Base-by-base conservation (phyloP, 1,139 yeast species). In the Suhomyces bokatorum region DNA sequence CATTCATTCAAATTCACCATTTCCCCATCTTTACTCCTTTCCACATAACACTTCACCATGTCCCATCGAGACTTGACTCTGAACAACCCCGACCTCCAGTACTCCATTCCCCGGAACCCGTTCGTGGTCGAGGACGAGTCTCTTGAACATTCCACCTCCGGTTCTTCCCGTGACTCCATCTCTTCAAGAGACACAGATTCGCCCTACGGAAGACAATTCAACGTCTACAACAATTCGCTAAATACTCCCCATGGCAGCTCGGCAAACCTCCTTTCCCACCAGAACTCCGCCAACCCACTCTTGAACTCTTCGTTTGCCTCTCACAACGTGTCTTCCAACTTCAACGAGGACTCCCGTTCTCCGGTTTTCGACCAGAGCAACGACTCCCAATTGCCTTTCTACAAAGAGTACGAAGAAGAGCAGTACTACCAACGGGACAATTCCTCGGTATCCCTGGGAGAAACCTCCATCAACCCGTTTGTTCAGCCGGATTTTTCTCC, bases 401-500 rank as follows among this genome's bases (percentile, higher is more conserved):
- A 20, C 24, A 20, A 9, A 20, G 37, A 26, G 14, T 16, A 14
- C 11, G 22, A 37, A 6, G 30, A 13, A 11, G 35, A 31, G 13
- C 26, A 20, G 14, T 35, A 15, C 30, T 39, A 34, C 28, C 34
- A 34, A 10, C 37, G 20, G 9, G 37, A 37, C 13, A 34, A 32
- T n/a, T 32, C 3, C 14, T 34, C 40, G n/a, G 30, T 22, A 8
- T 35, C 46, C 8, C 39, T 44, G 8, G 32, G 43, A n/a, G 27
- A 31, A 29, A 37, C 39, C 28, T 54, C 58, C 11, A 16, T 39
- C 28, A 44, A 48, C 32, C 54, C 39, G n/a, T 50, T 43, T 48
- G 42, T 44, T 5, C 44, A 49, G 20, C 52, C 66, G 4, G 75
- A 70, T 46, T 73, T 83, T 54, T 82, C 90, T 42, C 97, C 97